phyloP scores from a whole-genome alignment of 208 protist species.

The Crithidia sp. region DNA sequence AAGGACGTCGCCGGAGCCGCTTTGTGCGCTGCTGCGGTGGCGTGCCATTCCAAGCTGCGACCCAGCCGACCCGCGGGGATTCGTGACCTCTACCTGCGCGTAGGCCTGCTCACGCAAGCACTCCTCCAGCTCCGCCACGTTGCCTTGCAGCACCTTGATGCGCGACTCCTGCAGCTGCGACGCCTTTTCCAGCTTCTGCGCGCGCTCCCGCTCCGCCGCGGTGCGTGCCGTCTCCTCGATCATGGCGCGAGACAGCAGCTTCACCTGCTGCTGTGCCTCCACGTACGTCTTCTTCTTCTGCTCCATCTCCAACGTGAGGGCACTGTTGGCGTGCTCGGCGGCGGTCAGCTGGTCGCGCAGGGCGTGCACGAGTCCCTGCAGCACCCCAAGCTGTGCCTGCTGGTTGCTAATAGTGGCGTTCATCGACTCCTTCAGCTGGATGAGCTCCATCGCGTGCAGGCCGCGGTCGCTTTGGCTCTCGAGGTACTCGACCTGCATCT shows the following conservation, averaged over 20 bases:
- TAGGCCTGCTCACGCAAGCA: constrained; percentile 46
- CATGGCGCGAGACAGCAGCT: constrained; percentile 73
- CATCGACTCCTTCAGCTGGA: constrained; percentile 74
- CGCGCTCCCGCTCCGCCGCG: constrained; percentile 45
- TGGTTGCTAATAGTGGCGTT: constrained; percentile 87
- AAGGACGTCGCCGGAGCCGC: not conserved
- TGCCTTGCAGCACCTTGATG: constrained; percentile 67
- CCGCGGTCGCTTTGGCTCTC: constrained; percentile 77
- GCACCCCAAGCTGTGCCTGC: constrained; percentile 76
- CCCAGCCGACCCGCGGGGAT: not conserved
- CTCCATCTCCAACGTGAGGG: constrained; percentile 60
- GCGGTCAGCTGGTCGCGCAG: constrained; percentile 76
- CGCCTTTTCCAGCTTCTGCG: constrained; percentile 53
- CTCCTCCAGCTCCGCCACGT: constrained; percentile 67
- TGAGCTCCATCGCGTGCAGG: constrained; percentile 79
- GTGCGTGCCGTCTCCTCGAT: constrained; percentile 76
- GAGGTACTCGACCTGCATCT: constrained; percentile 59
- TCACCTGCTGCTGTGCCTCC: constrained; percentile 65
- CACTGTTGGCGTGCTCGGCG: constrained; percentile 70
- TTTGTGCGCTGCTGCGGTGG: not conserved
- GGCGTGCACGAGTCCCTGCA: constrained; percentile 71
- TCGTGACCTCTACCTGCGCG: constrained; percentile 11
- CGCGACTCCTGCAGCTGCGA: constrained; percentile 66
- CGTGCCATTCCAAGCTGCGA: not conserved
- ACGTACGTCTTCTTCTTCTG: constrained; percentile 50